These are phyloP conservation scores for Kluyveromyces lactis DNA, from an alignment of 805 yeast species.

Conservation along the genomic window DNA sequence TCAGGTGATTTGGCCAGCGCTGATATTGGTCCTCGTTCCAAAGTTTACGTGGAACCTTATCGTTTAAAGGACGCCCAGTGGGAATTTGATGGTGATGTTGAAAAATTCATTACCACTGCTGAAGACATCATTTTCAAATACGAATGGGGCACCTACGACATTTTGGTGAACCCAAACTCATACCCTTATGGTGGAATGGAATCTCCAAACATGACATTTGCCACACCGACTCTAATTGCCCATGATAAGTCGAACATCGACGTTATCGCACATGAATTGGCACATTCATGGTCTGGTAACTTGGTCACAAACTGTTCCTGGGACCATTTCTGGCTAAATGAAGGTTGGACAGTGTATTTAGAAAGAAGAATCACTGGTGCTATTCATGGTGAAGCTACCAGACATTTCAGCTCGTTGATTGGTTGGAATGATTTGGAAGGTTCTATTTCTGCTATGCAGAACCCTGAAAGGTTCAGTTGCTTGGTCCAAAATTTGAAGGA, in stretches of 20 bases:
- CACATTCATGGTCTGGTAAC: constrained; percentile 91
- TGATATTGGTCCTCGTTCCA: constrained; percentile 78
- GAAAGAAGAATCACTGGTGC: constrained; percentile 76
- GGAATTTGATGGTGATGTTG: constrained; percentile 78
- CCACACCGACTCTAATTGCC: constrained; percentile 79
- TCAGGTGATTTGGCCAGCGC: constrained; percentile 67
- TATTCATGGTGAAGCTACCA: constrained; percentile 66
- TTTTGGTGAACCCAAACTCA: constrained; percentile 67
- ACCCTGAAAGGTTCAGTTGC: constrained; percentile 43
- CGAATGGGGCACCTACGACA: constrained; percentile 80
- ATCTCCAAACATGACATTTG: constrained; percentile 84
- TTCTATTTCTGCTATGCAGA: constrained; percentile 58
- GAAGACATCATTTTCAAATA: constrained; percentile 65
- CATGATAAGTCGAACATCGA: constrained; percentile 82
- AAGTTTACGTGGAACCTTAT: constrained; percentile 70
- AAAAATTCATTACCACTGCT: constrained; percentile 68
- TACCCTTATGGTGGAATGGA: constrained; percentile 95
- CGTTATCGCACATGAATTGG: constrained; percentile 87
- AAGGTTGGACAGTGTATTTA: constrained; percentile 92
- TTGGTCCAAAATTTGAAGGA: constrained; percentile 66
- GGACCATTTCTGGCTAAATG: constrained; percentile 93
- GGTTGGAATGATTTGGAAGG: constrained; percentile 82
- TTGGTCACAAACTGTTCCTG: constrained; percentile 84
- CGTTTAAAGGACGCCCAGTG: constrained; percentile 59
- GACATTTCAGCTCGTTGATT: constrained; percentile 76